These are phyloP conservation scores for Sungouiella thailandica DNA, from an alignment of 805 yeast species.

Conservation along the genomic window DNA sequence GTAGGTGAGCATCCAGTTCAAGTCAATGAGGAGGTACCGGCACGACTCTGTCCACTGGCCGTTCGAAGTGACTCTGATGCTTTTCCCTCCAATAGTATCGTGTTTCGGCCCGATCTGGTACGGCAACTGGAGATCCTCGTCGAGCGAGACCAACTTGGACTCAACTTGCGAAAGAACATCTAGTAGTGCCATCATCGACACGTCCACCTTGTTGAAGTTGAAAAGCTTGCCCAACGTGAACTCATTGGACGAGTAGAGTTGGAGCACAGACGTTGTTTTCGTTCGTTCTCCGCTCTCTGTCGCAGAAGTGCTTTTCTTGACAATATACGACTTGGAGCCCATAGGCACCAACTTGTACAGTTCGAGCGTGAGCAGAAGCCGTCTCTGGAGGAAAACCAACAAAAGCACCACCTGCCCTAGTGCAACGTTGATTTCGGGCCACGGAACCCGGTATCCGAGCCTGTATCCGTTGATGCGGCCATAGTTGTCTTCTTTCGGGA, in stretches of 20 bases:
- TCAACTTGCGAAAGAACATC: slow-evolving; percentile 56
- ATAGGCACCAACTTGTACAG: slow-evolving; percentile 69
- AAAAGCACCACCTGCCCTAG: slow-evolving; percentile 77
- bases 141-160: slow-evolving; percentile 37
- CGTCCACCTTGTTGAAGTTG: slow-evolving; percentile 72
- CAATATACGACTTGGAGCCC: slow-evolving; percentile 80
- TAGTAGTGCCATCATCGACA: slow-evolving; percentile 73
- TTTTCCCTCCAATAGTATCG: slow-evolving; percentile 72
- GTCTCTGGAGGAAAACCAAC: slow-evolving; percentile 56
- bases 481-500: slow-evolving; percentile 60
- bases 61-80: slow-evolving; percentile 67
- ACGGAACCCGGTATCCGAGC: slow-evolving; percentile 73
- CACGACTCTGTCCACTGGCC: slow-evolving; percentile 90
- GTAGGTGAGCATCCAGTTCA: slow-evolving; percentile 80
- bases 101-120: slow-evolving; percentile 52
- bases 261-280: slow-evolving; percentile 39
- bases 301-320: slow-evolving; percentile 30
- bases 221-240: slow-evolving; percentile 66
- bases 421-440: slow-evolving; percentile 91
- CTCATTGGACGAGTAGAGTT: slow-evolving; percentile 66
- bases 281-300: slow-evolving; percentile 1
- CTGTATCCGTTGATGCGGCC: slow-evolving; percentile 85
- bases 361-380: slow-evolving; percentile 49
- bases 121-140: slow-evolving; percentile 61
- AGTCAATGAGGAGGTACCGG: slow-evolving; percentile 68